Percentiles rank a stretch among this genome's conserved stretches.
phyloP scores from a whole-genome alignment of 2,329 filamentous ascomycete species.

The Fusarium drepaniforme region DNA sequence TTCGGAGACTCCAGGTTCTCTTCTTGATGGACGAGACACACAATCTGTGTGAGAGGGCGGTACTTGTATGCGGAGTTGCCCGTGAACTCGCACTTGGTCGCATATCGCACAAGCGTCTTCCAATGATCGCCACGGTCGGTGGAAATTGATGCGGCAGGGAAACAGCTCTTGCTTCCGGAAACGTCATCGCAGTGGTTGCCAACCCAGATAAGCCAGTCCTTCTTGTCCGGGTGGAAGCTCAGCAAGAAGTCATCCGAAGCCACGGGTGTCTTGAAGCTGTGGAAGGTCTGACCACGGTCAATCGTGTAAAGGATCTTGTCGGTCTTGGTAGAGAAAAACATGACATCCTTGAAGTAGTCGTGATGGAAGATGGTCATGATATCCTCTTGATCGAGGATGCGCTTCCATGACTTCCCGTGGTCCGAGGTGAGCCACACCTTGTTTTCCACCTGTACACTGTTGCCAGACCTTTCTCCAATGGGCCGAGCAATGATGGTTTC shows the following conservation, averaged over 20 bases:
- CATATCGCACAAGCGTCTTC: conserved; percentile 79
- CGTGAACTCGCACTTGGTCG: conserved; percentile 89
- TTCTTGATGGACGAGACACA: conserved; percentile 68
- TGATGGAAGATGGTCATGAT: conserved; percentile 82
- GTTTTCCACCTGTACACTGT: conserved; percentile 57
- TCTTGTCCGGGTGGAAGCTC: conserved; percentile 85
- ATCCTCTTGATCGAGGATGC: conserved; percentile 75
- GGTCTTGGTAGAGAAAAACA: conserved; percentile 84
- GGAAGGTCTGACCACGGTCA: conserved; percentile 80
- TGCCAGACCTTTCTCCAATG: conserved; percentile 49
- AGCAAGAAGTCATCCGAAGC: conserved; percentile 62
- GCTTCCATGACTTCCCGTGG: conserved; percentile 89
- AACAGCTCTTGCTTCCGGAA: conserved; percentile 69
- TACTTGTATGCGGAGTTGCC: conserved; percentile 70
- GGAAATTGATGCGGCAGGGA: conserved; percentile 80
- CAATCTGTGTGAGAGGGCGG: conserved; percentile 66
- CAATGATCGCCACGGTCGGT: conserved; percentile 85
- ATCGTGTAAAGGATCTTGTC: conserved; percentile 80
- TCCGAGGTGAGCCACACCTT: conserved; percentile 81
- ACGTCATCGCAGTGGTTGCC: conserved; percentile 76
- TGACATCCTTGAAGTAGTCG: conserved; percentile 82
- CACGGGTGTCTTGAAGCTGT: conserved; percentile 78
- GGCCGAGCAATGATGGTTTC: conserved; percentile 77
- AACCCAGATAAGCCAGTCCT: conserved; percentile 94
- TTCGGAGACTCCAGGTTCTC: conserved; percentile 71